phyloP scores from a whole-genome alignment of 768 basidiomycete species.

The Naganishia kalamii region DNA sequence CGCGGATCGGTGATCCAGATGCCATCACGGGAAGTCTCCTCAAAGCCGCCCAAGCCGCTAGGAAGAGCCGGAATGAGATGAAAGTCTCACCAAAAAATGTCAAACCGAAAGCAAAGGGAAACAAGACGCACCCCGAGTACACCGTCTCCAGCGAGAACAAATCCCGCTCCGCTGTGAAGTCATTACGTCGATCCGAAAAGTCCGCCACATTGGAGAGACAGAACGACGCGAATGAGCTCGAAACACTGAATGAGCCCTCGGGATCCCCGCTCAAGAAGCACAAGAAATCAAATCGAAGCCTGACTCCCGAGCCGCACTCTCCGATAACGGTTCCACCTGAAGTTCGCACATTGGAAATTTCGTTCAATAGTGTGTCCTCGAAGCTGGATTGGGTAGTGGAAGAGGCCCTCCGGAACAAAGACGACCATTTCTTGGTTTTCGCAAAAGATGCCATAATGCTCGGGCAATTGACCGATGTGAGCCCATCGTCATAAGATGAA shows the following conservation, averaged over 20 bases:
- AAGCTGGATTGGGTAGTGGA: conserved; percentile 11
- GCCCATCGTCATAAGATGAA: too few species aligned
- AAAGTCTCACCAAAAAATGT: too few species aligned
- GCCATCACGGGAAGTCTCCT: neutral
- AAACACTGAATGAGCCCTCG: neutral
- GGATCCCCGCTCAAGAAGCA: neutral
- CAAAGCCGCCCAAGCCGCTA: neutral
- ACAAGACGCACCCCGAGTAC: neutral
- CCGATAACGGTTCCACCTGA: neutral
- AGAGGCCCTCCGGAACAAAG: neutral
- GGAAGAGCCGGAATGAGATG: neutral
- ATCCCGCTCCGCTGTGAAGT: neutral
- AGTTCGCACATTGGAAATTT: neutral
- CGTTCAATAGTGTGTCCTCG: conserved; percentile 6
- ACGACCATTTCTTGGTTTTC: conserved; percentile 5
- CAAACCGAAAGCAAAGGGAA: neutral
- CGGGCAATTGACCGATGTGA: conserved; percentile 16
- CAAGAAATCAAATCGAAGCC: neutral
- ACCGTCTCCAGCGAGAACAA: neutral
- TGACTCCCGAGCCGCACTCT: too few species aligned
- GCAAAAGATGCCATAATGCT: neutral
- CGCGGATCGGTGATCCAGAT: neutral
- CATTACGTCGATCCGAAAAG: neutral
- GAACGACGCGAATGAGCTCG: neutral
- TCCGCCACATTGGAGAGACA: neutral